A percentile compares a stretch with the other conserved stretches of the same genome.
These are phyloP conservation scores for Venturia aucupariae DNA, from an alignment of 2,329 filamentous ascomycete genomes.

Conservation along the genomic window DNA sequence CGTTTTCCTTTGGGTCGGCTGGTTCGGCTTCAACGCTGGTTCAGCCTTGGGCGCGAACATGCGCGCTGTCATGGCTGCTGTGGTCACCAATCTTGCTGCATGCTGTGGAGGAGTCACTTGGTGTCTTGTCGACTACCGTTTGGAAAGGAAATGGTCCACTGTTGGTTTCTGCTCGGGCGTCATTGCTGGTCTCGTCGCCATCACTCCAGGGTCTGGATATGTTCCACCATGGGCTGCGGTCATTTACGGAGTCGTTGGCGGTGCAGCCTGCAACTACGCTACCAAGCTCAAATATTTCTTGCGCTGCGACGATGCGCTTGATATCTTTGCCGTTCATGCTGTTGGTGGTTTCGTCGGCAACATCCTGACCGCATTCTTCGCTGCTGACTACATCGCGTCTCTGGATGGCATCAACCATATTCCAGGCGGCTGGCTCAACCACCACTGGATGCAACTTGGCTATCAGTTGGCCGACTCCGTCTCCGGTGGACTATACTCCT, in stretches of 20 bases:
- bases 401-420: slow-evolving; percentile 64
- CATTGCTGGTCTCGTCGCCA: slow-evolving; percentile 76
- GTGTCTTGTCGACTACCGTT: slow-evolving; percentile 80
- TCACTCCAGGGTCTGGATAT: slow-evolving; percentile 80
- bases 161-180: slow-evolving; percentile 90
- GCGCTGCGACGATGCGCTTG: slow-evolving; percentile 72
- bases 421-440: slow-evolving; percentile 71
- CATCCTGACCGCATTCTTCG: slow-evolving; percentile 71
- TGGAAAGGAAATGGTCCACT: slow-evolving; percentile 86
- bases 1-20: slow-evolving; percentile 90
- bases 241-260: slow-evolving; percentile 67
- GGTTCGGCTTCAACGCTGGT: slow-evolving; percentile 92
- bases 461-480: slow-evolving; percentile 79
- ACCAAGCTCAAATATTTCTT: slow-evolving; percentile 85
- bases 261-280: slow-evolving; percentile 74
- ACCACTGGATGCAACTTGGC: slow-evolving; percentile 72
- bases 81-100: slow-evolving; percentile 78
- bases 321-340: slow-evolving; percentile 79
- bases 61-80: slow-evolving; percentile 75
- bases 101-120: slow-evolving; percentile 79
- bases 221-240: slow-evolving; percentile 80
- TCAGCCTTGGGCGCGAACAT: slow-evolving; percentile 73
- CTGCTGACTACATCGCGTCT: slow-evolving; percentile 74
- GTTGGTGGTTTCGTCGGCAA: slow-evolving; percentile 73
- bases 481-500: slow-evolving; percentile 67